Percentiles rank a stretch among this genome's conserved stretches.
Evolutionary conservation across 2,329 filamentous ascomycete species (phyloP).

Genomic region (Mycocentrospora acerina): DNA sequence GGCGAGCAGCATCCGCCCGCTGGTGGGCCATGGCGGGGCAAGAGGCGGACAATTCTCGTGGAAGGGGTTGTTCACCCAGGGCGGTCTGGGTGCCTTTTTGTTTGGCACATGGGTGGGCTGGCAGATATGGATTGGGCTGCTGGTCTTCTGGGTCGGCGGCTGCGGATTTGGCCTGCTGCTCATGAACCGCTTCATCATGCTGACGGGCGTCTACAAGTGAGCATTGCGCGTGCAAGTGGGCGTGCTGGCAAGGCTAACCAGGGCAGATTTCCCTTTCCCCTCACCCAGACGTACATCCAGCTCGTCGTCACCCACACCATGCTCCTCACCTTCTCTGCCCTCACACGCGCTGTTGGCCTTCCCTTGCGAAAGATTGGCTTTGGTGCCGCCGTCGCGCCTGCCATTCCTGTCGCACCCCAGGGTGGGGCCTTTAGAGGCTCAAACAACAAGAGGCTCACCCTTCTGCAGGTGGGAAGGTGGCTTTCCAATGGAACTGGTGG

Average conservation of each 20-base stretch:
- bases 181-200: conserved; percentile 55
- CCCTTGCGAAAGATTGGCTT: conserved; percentile 48
- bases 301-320: conserved; percentile 53
- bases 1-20: conserved; percentile 40
- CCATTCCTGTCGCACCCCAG: conserved; percentile 36
- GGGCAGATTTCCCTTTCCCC: conserved; percentile 54
- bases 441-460: conserved; percentile 20
- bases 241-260: conserved; percentile 14
- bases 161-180: conserved; percentile 51
- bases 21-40: conserved; percentile 39
- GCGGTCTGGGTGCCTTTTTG: conserved; percentile 52
- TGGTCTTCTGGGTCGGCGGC: conserved; percentile 52
- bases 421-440: conserved; percentile 32
- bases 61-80: conserved; percentile 40
- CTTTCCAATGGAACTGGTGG: conserved; percentile 47
- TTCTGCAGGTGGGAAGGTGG: conserved; percentile 37
- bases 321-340: conserved; percentile 49
- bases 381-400: conserved; percentile 48
- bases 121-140: conserved; percentile 50
- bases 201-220: conserved; percentile 51
- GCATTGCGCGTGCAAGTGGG: conserved; percentile 3
- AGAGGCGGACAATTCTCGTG: conserved; percentile 23
- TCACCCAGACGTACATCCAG: conserved; percentile 54
- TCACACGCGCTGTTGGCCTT: conserved; percentile 49
- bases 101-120: conserved; percentile 51